A percentile compares a stretch with the other conserved stretches of the same genome.
phyloP scores from a whole-genome alignment of 371 early-diverging fungal species.

The Rhizomucor pusillus region DNA sequence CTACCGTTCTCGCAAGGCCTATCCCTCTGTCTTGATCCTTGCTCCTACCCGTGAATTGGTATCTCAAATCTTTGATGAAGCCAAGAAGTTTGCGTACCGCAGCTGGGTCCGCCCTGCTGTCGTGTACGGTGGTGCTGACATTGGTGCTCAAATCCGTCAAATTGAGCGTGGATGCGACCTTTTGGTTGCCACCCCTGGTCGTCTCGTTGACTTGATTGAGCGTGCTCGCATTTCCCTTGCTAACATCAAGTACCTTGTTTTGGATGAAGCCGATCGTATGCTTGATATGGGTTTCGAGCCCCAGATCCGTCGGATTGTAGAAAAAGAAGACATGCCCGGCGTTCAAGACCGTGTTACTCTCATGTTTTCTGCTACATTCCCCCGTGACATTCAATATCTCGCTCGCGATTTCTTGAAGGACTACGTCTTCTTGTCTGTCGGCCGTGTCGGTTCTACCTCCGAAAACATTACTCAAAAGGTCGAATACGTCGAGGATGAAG shows the following conservation, averaged over 20 bases:
- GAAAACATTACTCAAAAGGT: constrained; percentile 51
- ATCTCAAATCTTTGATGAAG: constrained; percentile 66
- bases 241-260: constrained; percentile 87
- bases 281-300: constrained; percentile 99
- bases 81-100: constrained; percentile 42
- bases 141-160: constrained; percentile 80
- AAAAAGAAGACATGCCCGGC: constrained; percentile 60
- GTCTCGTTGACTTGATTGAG: constrained; percentile 93
- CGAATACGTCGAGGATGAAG: constrained; percentile 77
- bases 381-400: constrained; percentile 85
- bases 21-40: constrained; percentile 91
- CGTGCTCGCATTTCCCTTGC: constrained; percentile 75
- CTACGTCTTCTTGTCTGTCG: constrained; percentile 46
- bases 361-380: constrained; percentile 99
- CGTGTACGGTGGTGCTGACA: constrained; percentile 91
- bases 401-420: constrained; percentile 86
- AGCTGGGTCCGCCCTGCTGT: constrained; percentile 49
- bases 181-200: constrained; percentile 98
- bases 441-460: constrained; percentile 58
- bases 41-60: constrained; percentile 96
- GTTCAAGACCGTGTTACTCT: constrained; percentile 58
- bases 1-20: constrained; percentile 80
- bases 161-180: constrained; percentile 89
- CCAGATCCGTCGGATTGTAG: constrained; percentile 92
- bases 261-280: constrained; percentile 99